Base-by-base conservation (phyloP, 192 early-diverging fungal species). In the Umbelopsis isabellina region DNA sequence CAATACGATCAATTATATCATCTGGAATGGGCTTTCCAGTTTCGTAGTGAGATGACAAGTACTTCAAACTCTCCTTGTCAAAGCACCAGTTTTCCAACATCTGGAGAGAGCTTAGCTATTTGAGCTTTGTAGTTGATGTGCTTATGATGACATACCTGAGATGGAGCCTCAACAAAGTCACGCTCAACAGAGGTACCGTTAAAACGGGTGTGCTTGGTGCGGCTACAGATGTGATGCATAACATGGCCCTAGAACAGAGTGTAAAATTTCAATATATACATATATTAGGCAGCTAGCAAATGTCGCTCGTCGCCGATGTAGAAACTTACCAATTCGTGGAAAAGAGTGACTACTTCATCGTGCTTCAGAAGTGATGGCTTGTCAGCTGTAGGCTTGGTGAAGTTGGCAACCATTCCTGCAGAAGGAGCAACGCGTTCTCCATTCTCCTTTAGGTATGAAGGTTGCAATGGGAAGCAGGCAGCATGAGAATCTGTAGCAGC, bases 81-180 rank as follows among this genome's bases (percentile, higher is more conserved):
- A 85, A 92, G 41, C 86, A 83, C 91, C 89, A 92, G 80, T 93
- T 95, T 79, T 94, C 94, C 25, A 94, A 84, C 94, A 96, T 94
- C 86, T 79, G 46, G 20, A 11, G 16, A 6, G 25, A 49, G 23
- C 4, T 65, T 7, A 30, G 33, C 21, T 45, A 33, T 6, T 5
- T 41, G 37, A 41, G 10, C 37, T 41, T 4, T 10, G 37, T 41
- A 11, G 46, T 20, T n/a, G 15, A 21, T 53, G 4, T 15, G 22
- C 11, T 21, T 21, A 67, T 47, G 7, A 22, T 13, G 9, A 16
- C 46, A 45, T 73, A 78, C 76, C 66, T 94, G 92, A 30, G 89
- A 90, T 16, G 94, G 94, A 25, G 91, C 91, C 84, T 96, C 94
- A 23, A 96, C 90, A 84, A 96, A 96, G 78, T 96, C 94, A 65